Percentiles rank a stretch among this genome's conserved stretches.
These are phyloP conservation scores for Flaveria linearis DNA, from an alignment of 129 eudicot genomes.

Conservation along the genomic window DNA sequence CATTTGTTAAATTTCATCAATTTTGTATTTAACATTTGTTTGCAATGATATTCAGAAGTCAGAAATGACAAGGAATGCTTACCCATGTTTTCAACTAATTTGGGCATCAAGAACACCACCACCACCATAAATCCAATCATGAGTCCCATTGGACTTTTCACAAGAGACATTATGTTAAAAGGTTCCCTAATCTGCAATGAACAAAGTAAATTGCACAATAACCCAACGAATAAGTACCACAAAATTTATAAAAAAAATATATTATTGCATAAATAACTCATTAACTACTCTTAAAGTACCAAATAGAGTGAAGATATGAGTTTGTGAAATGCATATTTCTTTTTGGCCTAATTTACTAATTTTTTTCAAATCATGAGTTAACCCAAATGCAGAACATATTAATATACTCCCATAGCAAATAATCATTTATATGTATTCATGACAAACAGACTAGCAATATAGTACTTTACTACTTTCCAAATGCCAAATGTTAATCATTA, in stretches of 20 bases:
- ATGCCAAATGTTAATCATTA: background rate
- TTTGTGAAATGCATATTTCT: background rate
- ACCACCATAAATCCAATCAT: constrained; percentile 94
- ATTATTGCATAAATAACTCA: background rate
- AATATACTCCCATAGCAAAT: background rate
- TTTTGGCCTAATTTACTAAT: background rate
- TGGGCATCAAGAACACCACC: constrained; percentile 96
- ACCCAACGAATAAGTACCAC: background rate
- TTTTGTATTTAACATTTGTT: too few species aligned
- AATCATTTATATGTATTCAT: background rate
- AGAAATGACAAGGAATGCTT: constrained; percentile 27
- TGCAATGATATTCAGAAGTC: too few species aligned
- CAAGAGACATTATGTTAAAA: constrained; percentile 68
- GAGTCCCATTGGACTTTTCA: constrained; percentile 98
- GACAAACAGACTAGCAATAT: background rate
- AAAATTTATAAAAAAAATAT: background rate
- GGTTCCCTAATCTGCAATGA: constrained; percentile 85
- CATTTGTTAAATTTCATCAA: too few species aligned
- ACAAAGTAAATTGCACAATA: constrained; percentile 11
- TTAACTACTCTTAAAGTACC: constrained; percentile 7
- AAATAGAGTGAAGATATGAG: background rate
- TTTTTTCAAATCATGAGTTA: background rate
- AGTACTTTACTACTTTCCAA: background rate
- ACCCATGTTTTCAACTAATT: constrained; percentile 87
- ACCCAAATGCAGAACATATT: constrained; percentile 10